Conservation (phyloP, 169 alveolate genomes). For the Plasmodium yoelii region DNA sequence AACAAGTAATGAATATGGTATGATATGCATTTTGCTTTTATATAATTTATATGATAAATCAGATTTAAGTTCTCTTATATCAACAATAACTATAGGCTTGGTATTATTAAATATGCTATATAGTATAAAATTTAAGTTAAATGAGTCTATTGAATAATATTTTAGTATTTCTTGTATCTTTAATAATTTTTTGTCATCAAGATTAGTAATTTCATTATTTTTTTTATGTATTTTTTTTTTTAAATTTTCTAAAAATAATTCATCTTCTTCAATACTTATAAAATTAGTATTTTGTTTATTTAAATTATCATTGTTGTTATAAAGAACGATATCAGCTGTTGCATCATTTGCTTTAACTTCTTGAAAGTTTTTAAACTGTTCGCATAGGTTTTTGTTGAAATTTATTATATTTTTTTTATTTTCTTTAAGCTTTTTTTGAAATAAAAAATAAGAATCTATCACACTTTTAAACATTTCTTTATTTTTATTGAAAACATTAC, state of each 20-base stretch:
- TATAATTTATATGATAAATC: conserved; percentile 87
- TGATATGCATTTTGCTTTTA: conserved; percentile 84
- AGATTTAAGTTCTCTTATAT: conserved; percentile 86
- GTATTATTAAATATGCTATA: conserved; percentile 70
- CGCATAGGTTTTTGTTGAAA: conserved; percentile 61
- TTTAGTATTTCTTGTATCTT: conserved; percentile 43
- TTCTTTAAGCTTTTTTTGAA: conserved; percentile 69
- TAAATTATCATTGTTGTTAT: conserved; percentile 11
- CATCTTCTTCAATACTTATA: conserved; percentile 77
- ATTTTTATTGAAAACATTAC: conserved; percentile 69
- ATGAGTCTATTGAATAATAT: conserved; percentile 64
- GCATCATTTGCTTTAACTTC: conserved; percentile 50
- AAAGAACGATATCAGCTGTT: neutral
- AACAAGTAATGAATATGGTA: conserved; percentile 85
- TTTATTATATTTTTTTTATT: conserved; percentile 51
- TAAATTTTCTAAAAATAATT: conserved; percentile 48
- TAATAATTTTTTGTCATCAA: conserved; percentile 60
- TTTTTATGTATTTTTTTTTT: conserved; percentile 47
- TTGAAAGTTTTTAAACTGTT: conserved; percentile 70
- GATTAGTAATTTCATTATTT: neutral
- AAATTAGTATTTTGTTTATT: conserved; percentile 23
- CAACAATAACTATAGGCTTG: conserved; percentile 83
- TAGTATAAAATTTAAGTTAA: conserved; percentile 45
- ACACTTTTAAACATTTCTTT: conserved; percentile 65
- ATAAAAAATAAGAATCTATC: conserved; percentile 57